Conservation (phyloP, 768 basidiomycete genomes). For the Termitomyces sp. region DNA sequence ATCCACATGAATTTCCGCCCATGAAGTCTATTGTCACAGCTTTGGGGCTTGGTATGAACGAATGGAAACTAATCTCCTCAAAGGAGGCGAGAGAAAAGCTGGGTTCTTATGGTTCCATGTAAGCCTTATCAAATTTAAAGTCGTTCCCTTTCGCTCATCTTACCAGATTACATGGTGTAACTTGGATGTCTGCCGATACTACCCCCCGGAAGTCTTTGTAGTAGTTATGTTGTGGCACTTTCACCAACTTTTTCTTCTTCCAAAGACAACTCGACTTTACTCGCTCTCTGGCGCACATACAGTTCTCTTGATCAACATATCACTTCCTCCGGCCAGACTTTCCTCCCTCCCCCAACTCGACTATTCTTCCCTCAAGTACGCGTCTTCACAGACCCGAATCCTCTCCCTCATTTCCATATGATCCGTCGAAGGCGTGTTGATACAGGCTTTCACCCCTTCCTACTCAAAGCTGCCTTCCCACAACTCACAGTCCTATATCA, state of each 20-base stretch:
- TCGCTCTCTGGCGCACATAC: slow-evolving; percentile 77
- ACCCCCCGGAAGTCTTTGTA: slow-evolving; percentile 38
- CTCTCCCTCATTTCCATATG: slow-evolving; percentile 29
- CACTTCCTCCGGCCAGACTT: slow-evolving; percentile 40
- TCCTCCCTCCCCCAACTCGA: slow-evolving; percentile 65
- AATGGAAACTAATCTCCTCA: slow-evolving; percentile 60
- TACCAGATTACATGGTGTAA: slow-evolving; percentile 60
- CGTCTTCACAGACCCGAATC: slow-evolving; percentile 50
- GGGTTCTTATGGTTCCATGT: slow-evolving; percentile 55
- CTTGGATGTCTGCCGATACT: slow-evolving; percentile 60
- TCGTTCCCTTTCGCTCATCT: neutral
- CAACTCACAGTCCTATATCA: slow-evolving; percentile 61
- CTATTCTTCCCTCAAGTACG: slow-evolving; percentile 70
- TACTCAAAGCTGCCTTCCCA: slow-evolving; percentile 75
- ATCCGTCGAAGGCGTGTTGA: slow-evolving; percentile 44
- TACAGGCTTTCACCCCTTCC: slow-evolving; percentile 68
- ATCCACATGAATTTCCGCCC: slow-evolving; percentile 56
- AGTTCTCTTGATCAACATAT: slow-evolving; percentile 53
- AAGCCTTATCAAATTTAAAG: slow-evolving; percentile 13
- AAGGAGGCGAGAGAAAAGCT: slow-evolving; percentile 44
- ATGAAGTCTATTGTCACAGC: slow-evolving; percentile 48
- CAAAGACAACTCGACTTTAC: slow-evolving; percentile 64
- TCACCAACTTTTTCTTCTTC: slow-evolving; percentile 1
- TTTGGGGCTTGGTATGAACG: slow-evolving; percentile 30
- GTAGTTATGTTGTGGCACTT: neutral